Evolutionary conservation across 176 grass and related monocot genomes (phyloP), one percentile per base, ranked within the genome.

Genomic region (Avena sativa): DNA sequence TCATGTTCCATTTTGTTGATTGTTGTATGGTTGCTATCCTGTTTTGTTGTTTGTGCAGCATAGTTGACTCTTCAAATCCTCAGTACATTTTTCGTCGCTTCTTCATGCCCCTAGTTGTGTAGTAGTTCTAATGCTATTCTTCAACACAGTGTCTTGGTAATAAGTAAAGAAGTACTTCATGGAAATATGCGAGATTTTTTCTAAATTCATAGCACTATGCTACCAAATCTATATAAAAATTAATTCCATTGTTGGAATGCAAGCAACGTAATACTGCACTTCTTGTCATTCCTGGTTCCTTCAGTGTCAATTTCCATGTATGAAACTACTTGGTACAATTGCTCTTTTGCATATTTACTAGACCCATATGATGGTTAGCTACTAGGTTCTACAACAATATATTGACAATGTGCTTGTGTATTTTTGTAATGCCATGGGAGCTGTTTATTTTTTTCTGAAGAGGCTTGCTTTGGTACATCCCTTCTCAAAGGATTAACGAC

Each of bases 1-100:
- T 6, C 70, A 47, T 73, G 70, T 43, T 23, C 70, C 12, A 48
- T 48, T 23, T 73, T 4, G 47, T 73, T 73, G 70, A 47, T 73
- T 73, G 19, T 73, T 64, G 20, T 47, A 73, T 73, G 40, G 40
- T 73, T 73, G 70, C 70, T 73, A 47, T 73, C 17, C 40, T 72
- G 40, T 46, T 47, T 47, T 72, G 70, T 20, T 72, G 40, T 72
- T 72, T 72, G 40, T 72, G 19, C 20, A 47, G 20, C 70, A 47
- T 47, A 47, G 70, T 73, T 73, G 21, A 47, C 40, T 73, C 20
- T 23, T 73, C 2, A 73, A 73, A 73, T 73, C 20, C 4, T 47
- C 11, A 13, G 70, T 73, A 73, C 20, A 73, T 47, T 13, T 73
- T 73, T 73, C 40, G 47, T 46, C 4, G 19, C 69, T 72, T 70